A percentile compares a stretch with the other conserved stretches of the same genome.
phyloP scores from a whole-genome alignment of 805 yeast species.

The Ogataea minuta region DNA sequence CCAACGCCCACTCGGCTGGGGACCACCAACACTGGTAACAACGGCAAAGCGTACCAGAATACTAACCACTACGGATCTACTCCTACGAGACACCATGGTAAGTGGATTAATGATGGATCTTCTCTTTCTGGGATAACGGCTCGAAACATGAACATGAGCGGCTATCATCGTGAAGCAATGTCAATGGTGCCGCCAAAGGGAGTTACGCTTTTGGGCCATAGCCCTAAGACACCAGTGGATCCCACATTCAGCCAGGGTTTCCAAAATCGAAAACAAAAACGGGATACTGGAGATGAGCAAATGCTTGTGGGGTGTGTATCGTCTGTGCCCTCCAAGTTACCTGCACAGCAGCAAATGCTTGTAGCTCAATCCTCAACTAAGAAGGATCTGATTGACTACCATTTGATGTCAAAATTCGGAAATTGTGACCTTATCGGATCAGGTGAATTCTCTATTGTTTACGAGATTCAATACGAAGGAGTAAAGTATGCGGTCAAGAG shows the following conservation, averaged over 20 bases:
- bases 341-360: slow-evolving; percentile 9
- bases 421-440: slow-evolving; percentile 71
- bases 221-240: slow-evolving; percentile 33
- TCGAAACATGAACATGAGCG: slow-evolving; percentile 3
- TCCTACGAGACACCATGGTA: slow-evolving; percentile 18
- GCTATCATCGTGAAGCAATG: not conserved
- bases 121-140: no score
- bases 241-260: slow-evolving; percentile 15
- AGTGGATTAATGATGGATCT: not conserved
- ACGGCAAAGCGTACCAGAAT: not conserved
- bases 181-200: slow-evolving; percentile 23
- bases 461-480: slow-evolving; percentile 67
- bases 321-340: slow-evolving; percentile 16
- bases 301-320: slow-evolving; percentile 18
- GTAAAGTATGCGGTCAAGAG: slow-evolving; percentile 85
- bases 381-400: slow-evolving; percentile 36
- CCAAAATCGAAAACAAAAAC: slow-evolving; percentile 9
- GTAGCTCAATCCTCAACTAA: slow-evolving; percentile 8
- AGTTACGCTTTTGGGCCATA: slow-evolving; percentile 12
- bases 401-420: slow-evolving; percentile 51
- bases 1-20: slow-evolving; percentile 44
- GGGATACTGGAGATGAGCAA: slow-evolving; percentile 9
- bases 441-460: slow-evolving; percentile 91
- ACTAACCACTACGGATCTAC: slow-evolving; percentile 9
- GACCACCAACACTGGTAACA: not conserved